Base-by-base conservation (phyloP, 2,329 filamentous ascomycete species). In the Aspergillus ochraceus region DNA sequence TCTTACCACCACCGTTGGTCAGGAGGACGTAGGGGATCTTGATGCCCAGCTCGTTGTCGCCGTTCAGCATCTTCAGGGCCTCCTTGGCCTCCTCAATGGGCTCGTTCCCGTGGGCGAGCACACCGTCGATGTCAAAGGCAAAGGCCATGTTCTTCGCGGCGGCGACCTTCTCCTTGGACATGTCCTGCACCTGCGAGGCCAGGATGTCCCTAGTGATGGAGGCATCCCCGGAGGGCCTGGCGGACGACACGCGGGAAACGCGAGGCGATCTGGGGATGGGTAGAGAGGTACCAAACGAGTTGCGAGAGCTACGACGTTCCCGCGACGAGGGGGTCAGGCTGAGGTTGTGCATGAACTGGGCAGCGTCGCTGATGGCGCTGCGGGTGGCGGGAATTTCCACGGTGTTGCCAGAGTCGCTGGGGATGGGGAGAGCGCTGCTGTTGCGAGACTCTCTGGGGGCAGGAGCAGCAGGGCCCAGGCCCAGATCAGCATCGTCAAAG, bases 131-230 rank as follows among this genome's bases (percentile, higher is more conserved):
- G 62, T 81, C 79, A 71, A 92, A 93, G 69, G 88, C 90, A 65
- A 92, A 92, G 6, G 88, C 88, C 88, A 92, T 91, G 79, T 91
- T 88, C 83, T 91, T 91, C 60, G 88, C 89, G 59, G 84, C 83
- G 30, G 78, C 77, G 17, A 90, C 88, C 79, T 89, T 90, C 67
- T 88, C 84, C 58, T 83, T 76, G 66, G 84, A 81, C 64, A 91
- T 80, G 64, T 88, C 85, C 77, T 92, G 89, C 20, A 90, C 81
- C 76, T 90, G 88, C 3, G 87, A 85, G 42, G 86, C 87, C 62
- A 91, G 79, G 61, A 91, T 86, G 53, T 90, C 87, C 32, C 88
- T 85, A 3, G 86, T 55, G 80, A 77, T 62, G 80, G 85, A 65
- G 83, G 84, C 62, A 24, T 57, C 62, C 51, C 85, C 79, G 12